Conservation (phyloP, 2,329 filamentous ascomycete species). For the Fusarium sp. region DNA sequence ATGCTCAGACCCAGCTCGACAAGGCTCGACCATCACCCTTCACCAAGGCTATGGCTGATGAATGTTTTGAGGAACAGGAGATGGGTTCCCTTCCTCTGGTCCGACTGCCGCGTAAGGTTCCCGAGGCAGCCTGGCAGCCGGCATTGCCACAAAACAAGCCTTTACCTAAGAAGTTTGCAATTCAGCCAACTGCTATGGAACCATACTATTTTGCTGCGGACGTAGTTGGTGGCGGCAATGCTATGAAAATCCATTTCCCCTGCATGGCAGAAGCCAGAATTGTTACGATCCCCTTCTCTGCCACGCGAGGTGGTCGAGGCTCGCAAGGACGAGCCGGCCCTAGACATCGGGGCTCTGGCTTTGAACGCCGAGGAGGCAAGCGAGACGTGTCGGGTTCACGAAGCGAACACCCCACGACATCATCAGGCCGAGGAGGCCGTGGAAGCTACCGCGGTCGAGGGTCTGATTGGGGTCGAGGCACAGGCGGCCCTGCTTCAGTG, state of each 20-base stretch:
- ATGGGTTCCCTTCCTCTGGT: slow-evolving; percentile 80
- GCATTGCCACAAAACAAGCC: slow-evolving; percentile 63
- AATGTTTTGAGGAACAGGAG: slow-evolving; percentile 83
- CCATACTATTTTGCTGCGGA: slow-evolving; percentile 49
- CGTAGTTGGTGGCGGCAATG: slow-evolving; percentile 47
- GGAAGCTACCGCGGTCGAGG: slow-evolving; percentile 53
- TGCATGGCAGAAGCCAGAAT: slow-evolving; percentile 52
- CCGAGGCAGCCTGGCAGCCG: slow-evolving; percentile 70
- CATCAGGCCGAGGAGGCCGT: slow-evolving; percentile 49
- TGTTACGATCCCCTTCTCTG: slow-evolving; percentile 51
- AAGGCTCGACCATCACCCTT: slow-evolving; percentile 57
- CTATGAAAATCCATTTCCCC: slow-evolving; percentile 54
- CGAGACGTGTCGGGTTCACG: slow-evolving; percentile 47
- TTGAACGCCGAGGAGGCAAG: slow-evolving; percentile 47
- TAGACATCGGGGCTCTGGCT: slow-evolving; percentile 45
- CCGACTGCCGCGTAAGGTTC: slow-evolving; percentile 69
- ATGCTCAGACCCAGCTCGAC: slow-evolving; percentile 40
- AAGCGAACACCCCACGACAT: slow-evolving; percentile 38
- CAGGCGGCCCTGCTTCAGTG: slow-evolving; percentile 40
- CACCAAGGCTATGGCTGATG: slow-evolving; percentile 77
- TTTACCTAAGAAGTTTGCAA: slow-evolving; percentile 60
- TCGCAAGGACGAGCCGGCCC: slow-evolving; percentile 41
- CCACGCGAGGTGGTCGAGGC: slow-evolving; percentile 46
- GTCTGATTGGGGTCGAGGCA: slow-evolving; percentile 54
- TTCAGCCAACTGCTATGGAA: slow-evolving; percentile 51